These are phyloP conservation scores for Ambrosia artemisiifolia DNA, from an alignment of 129 eudicot species.

Conservation along the genomic window DNA sequence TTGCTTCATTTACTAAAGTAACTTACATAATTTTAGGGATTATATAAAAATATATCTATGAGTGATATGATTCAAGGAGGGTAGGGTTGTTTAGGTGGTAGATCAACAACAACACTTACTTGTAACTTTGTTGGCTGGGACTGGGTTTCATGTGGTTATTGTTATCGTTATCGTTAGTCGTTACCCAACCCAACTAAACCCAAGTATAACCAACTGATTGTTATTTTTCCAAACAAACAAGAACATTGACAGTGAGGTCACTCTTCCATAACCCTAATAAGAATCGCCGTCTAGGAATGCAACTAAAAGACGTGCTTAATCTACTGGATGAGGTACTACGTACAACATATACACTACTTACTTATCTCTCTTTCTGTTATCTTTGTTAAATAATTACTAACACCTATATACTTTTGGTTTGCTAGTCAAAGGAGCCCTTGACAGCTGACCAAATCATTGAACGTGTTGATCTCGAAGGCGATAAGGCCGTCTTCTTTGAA, in stretches of 20 bases:
- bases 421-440: background rate
- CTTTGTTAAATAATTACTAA: background rate
- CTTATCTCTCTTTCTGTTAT: background rate
- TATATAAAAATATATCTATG: too few species aligned
- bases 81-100: too few species aligned
- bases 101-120: too few species aligned
- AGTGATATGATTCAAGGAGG: too few species aligned
- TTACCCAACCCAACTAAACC: too few species aligned
- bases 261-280: background rate
- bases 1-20: too few species aligned
- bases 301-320: background rate
- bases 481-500: background rate
- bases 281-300: background rate
- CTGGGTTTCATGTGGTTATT: too few species aligned
- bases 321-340: background rate
- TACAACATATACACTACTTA: background rate
- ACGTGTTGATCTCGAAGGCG: background rate
- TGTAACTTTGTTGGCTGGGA: too few species aligned
- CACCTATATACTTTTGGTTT: background rate
- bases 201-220: too few species aligned
- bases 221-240: too few species aligned
- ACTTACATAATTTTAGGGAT: too few species aligned
- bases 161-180: too few species aligned
- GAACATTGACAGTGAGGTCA: background rate
- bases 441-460: background rate